Percentiles rank a stretch among this genome's conserved stretches.
Evolutionary conservation across 2,329 filamentous ascomycete species (phyloP).

Genomic region (Didymella arachidicola): DNA sequence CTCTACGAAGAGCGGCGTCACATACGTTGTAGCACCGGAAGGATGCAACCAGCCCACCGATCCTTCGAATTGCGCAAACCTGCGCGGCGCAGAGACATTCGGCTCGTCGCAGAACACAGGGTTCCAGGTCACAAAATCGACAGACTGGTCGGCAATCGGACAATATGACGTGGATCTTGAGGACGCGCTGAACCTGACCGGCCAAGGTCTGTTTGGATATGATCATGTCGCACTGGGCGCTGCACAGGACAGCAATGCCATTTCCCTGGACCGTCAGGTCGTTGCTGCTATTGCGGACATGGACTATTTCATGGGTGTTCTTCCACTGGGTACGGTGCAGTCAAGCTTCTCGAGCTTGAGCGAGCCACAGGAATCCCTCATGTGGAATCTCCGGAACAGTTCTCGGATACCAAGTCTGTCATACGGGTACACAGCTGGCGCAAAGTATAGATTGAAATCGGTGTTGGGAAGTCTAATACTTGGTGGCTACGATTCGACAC

Average conservation of each 20-base stretch:
- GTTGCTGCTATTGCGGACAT: constrained; percentile 41
- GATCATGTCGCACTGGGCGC: constrained; percentile 42
- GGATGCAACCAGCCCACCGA: constrained; percentile 43
- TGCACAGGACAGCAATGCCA: constrained; percentile 26
- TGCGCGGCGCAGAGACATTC: constrained; percentile 44
- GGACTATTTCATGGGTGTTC: constrained; percentile 43
- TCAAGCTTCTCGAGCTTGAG: constrained; percentile 42
- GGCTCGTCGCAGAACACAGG: constrained; percentile 40
- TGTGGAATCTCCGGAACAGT: constrained; percentile 39
- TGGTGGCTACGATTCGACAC: constrained; percentile 53
- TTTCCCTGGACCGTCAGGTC: constrained; percentile 38
- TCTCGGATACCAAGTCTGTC: constrained; percentile 47
- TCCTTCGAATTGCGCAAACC: constrained; percentile 39
- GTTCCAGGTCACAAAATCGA: constrained; percentile 41
- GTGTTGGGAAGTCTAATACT: constrained; percentile 50
- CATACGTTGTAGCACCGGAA: constrained; percentile 45
- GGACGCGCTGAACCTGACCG: constrained; percentile 37
- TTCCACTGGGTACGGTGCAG: constrained; percentile 41
- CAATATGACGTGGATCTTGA: constrained; percentile 44
- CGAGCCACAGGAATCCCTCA: constrained; percentile 36
- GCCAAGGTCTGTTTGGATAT: constrained; percentile 42
- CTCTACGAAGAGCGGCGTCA: constrained; percentile 45
- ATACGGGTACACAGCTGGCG: constrained; percentile 49
- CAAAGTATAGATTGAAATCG: constrained; percentile 44
- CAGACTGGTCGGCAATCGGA: constrained; percentile 46